Conservation (phyloP, 2,329 filamentous ascomycete genomes). For the Truncatella angustata region DNA sequence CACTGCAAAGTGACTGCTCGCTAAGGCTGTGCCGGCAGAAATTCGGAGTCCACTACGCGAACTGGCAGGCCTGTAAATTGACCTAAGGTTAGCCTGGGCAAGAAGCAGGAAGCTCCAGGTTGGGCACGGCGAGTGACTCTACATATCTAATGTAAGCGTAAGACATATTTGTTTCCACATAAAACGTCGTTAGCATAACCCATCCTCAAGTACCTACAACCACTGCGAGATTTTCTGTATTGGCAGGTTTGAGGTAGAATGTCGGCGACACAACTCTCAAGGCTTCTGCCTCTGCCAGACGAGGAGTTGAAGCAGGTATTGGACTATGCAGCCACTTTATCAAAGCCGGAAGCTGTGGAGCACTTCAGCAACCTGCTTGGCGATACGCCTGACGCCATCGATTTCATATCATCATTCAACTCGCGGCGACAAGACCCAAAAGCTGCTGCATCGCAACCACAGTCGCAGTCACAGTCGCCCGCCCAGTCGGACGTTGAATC, state of each 20-base stretch:
- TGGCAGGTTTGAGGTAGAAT: slow-evolving; percentile 39
- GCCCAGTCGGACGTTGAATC: slow-evolving; percentile 30
- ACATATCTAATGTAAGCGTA: too few species aligned
- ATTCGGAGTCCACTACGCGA: too few species aligned
- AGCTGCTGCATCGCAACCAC: slow-evolving; percentile 17
- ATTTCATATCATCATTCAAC: slow-evolving; percentile 83
- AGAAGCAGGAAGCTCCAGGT: too few species aligned
- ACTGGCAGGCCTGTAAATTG: too few species aligned
- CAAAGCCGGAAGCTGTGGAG: slow-evolving; percentile 73
- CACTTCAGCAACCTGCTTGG: slow-evolving; percentile 88
- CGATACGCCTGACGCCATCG: slow-evolving; percentile 72
- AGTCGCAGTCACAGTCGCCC: slow-evolving; percentile 17
- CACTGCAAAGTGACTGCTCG: too few species aligned
- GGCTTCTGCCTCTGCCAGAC: slow-evolving; percentile 80
- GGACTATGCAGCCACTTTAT: slow-evolving; percentile 74
- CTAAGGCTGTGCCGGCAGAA: too few species aligned
- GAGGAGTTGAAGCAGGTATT: slow-evolving; percentile 82
- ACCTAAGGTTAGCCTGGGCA: too few species aligned
- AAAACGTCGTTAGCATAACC: too few species aligned
- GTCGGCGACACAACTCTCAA: slow-evolving; percentile 67
- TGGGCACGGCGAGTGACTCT: too few species aligned
- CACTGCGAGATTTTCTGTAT: too few species aligned
- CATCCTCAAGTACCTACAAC: too few species aligned
- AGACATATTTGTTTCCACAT: too few species aligned
- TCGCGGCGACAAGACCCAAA: slow-evolving; percentile 52